Conservation (phyloP, 208 protist species). For the Leptomonas seymouri region DNA sequence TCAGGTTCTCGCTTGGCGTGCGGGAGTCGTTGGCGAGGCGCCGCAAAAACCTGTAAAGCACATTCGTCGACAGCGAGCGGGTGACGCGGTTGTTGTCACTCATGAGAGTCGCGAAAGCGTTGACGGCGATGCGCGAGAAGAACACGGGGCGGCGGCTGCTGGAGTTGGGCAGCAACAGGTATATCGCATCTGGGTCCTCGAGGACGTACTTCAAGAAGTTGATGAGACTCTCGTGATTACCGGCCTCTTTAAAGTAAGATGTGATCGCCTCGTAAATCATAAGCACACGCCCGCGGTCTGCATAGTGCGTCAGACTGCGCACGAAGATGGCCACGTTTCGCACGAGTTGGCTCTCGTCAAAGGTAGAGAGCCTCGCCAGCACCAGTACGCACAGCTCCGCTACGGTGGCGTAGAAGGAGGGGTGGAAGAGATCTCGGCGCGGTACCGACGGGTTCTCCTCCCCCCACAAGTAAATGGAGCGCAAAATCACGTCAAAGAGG, state of each 20-base stretch:
- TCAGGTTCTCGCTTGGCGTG: slow-evolving; percentile 58
- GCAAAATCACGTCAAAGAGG: slow-evolving; percentile 84
- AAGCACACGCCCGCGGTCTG: slow-evolving; percentile 78
- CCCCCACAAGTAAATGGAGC: slow-evolving; percentile 81
- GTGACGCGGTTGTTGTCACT: slow-evolving; percentile 54
- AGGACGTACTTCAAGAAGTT: slow-evolving; percentile 74
- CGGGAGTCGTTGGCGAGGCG: slow-evolving; percentile 64
- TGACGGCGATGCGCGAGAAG: slow-evolving; percentile 68
- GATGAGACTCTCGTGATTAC: slow-evolving; percentile 62
- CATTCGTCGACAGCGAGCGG: slow-evolving; percentile 40
- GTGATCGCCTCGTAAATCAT: slow-evolving; percentile 52
- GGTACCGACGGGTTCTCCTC: slow-evolving; percentile 52
- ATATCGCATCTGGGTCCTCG: slow-evolving; percentile 61
- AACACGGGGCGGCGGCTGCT: slow-evolving; percentile 54
- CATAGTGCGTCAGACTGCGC: slow-evolving; percentile 64
- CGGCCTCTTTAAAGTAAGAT: slow-evolving; percentile 59
- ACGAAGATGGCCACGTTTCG: slow-evolving; percentile 76
- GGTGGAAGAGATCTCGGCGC: slow-evolving; percentile 66
- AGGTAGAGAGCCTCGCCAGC: slow-evolving; percentile 53
- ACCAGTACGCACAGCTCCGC: slow-evolving; percentile 71
- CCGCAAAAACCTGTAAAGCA: slow-evolving; percentile 76
- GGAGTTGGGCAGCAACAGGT: slow-evolving; percentile 68
- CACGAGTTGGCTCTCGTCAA: slow-evolving; percentile 63
- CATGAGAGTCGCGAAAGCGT: slow-evolving; percentile 59
- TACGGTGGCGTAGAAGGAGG: slow-evolving; percentile 59